These are phyloP conservation scores for Cryoendolithus antarcticus DNA, from an alignment of 2,329 filamentous ascomycete genomes.

Conservation along the genomic window DNA sequence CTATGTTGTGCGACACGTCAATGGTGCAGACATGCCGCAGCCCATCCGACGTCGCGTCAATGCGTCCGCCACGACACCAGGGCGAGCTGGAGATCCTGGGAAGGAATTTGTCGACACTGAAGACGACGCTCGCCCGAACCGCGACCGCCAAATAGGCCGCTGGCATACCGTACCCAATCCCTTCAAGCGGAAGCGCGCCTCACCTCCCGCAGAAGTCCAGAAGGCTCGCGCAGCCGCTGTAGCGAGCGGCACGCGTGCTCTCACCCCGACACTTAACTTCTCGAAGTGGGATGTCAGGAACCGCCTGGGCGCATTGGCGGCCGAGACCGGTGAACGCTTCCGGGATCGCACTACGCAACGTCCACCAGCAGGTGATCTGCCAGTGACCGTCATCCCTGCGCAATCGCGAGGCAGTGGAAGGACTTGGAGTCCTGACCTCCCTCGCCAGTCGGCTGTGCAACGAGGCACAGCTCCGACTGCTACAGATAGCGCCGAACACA, in stretches of 20 bases:
- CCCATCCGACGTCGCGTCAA: constrained; percentile 17
- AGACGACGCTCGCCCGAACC: constrained; percentile 10
- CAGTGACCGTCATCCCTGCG: constrained; percentile 50
- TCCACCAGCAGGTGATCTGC: constrained; percentile 31
- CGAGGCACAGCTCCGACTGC: no score
- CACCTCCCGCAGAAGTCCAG: constrained; percentile 48
- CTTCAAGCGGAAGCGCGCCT: constrained; percentile 45
- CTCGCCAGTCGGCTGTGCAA: background rate
- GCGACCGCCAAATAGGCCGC: constrained; percentile 17
- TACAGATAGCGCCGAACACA: background rate
- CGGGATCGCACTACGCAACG: constrained; percentile 26
- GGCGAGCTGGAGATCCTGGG: constrained; percentile 8
- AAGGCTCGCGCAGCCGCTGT: constrained; percentile 28
- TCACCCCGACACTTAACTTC: constrained; percentile 31
- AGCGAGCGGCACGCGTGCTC: constrained; percentile 11
- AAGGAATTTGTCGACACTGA: constrained; percentile 8
- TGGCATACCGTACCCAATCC: constrained; percentile 44
- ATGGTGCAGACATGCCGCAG: constrained; percentile 37
- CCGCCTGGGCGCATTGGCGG: constrained; percentile 36
- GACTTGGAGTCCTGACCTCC: constrained; percentile 38
- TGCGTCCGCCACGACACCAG: background rate
- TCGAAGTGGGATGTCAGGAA: constrained; percentile 32
- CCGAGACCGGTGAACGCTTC: constrained; percentile 33
- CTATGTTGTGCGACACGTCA: constrained; percentile 47
- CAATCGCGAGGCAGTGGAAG: constrained; percentile 39